These are phyloP conservation scores for Lathyrus tuberosus DNA, from an alignment of 306 rosid genomes.

Conservation along the genomic window DNA sequence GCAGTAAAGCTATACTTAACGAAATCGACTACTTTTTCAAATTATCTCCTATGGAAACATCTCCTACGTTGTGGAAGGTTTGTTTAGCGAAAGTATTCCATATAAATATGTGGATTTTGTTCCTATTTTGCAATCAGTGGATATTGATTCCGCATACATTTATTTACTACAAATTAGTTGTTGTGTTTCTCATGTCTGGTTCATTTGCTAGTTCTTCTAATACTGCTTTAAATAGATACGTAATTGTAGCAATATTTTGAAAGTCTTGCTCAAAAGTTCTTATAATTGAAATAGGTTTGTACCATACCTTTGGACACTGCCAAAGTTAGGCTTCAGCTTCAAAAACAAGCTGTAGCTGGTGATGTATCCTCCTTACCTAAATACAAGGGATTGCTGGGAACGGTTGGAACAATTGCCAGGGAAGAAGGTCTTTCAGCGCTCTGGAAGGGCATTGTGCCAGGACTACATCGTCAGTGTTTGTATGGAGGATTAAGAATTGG, in stretches of 20 bases:
- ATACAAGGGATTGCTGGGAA: slow-evolving; percentile 94
- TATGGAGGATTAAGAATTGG: slow-evolving; percentile 97
- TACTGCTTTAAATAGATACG: slow-evolving; percentile 17
- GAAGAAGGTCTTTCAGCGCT: slow-evolving; percentile 91
- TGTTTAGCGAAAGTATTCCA: not conserved
- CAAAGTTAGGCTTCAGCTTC: slow-evolving; percentile 98
- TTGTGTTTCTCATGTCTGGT: slow-evolving; percentile 16
- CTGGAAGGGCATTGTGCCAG: slow-evolving; percentile 98
- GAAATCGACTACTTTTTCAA: not conserved
- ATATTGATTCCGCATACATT: slow-evolving; percentile 12
- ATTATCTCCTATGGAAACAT: not conserved
- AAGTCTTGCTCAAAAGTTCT: slow-evolving; percentile 10
- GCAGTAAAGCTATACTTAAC: too few relatives aligned
- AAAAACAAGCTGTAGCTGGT: slow-evolving; percentile 73
- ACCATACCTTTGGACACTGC: slow-evolving; percentile 99
- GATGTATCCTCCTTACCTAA: slow-evolving; percentile 73
- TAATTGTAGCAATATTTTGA: slow-evolving; percentile 16
- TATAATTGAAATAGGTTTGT: slow-evolving; percentile 63
- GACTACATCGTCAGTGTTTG: slow-evolving; percentile 91
- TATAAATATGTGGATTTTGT: slow-evolving; percentile 3
- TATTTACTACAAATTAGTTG: not conserved
- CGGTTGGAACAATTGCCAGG: slow-evolving; percentile 85
- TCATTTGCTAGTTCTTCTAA: slow-evolving; percentile 31
- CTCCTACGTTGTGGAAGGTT: not conserved
- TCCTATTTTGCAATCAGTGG: not conserved